phyloP scores from a whole-genome alignment of 1,139 yeast species.

The Candida labiduridarum region DNA sequence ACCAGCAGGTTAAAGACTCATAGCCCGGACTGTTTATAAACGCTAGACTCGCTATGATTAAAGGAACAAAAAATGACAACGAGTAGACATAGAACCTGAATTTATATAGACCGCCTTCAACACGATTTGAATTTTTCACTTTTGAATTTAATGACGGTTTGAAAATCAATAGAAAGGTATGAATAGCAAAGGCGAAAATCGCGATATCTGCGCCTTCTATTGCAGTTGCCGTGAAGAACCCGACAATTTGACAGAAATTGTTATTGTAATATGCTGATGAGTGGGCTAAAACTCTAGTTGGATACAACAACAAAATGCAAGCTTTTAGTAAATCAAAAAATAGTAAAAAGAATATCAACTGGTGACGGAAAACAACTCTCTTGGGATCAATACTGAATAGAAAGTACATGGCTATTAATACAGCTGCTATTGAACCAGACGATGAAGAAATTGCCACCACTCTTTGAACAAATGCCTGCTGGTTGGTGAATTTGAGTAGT shows the following conservation, averaged over 20 bases:
- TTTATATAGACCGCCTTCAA: slow-evolving; percentile 77
- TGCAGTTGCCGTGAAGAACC: slow-evolving; percentile 81
- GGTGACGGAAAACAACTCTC: slow-evolving; percentile 68
- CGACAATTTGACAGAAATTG: slow-evolving; percentile 70
- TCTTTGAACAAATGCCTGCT: slow-evolving; percentile 38
- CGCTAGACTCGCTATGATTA: slow-evolving; percentile 72
- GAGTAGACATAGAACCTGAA: slow-evolving; percentile 63
- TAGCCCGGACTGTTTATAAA: slow-evolving; percentile 61
- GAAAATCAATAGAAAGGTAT: slow-evolving; percentile 75
- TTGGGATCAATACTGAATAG: slow-evolving; percentile 64
- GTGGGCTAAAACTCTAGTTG: slow-evolving; percentile 58
- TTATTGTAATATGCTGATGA: slow-evolving; percentile 53
- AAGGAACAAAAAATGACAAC: slow-evolving; percentile 61
- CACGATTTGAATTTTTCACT: slow-evolving; percentile 41
- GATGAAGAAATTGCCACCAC: slow-evolving; percentile 61
- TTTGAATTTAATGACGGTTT: slow-evolving; percentile 52
- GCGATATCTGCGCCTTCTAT: slow-evolving; percentile 91
- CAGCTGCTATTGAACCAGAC: slow-evolving; percentile 56
- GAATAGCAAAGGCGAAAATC: slow-evolving; percentile 80
- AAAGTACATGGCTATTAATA: slow-evolving; percentile 55
- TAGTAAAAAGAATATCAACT: slow-evolving; percentile 66
- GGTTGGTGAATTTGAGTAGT: slow-evolving; percentile 26
- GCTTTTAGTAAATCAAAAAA: slow-evolving; percentile 79
- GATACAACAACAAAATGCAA: slow-evolving; percentile 67
- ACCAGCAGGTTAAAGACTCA: slow-evolving; percentile 70